These are phyloP conservation scores for Hypoxylon sp. DNA, from an alignment of 2,329 filamentous ascomycete genomes.

Conservation along the genomic window DNA sequence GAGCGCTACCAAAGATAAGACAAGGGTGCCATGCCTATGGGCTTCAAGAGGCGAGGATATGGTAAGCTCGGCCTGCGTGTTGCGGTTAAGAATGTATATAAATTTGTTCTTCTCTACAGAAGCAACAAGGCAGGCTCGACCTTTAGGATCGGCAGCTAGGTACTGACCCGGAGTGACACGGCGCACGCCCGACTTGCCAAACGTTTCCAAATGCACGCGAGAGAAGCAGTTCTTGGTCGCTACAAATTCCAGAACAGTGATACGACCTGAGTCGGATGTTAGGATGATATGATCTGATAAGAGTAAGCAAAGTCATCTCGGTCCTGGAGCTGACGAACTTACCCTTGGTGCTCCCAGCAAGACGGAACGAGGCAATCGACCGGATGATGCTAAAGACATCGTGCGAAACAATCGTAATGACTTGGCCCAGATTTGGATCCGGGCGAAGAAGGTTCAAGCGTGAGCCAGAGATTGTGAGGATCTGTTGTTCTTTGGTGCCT, in stretches of 20 bases:
- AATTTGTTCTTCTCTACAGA: slow-evolving; percentile 99
- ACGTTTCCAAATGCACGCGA: slow-evolving; percentile 94
- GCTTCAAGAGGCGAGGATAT: slow-evolving; percentile 99
- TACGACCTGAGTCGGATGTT: slow-evolving; percentile 93
- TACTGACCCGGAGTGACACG: slow-evolving; percentile 97
- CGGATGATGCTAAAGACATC: slow-evolving; percentile 97
- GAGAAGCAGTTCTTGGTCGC: slow-evolving; percentile 88
- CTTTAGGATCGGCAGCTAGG: slow-evolving; percentile 94
- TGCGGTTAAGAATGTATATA: slow-evolving; percentile 97
- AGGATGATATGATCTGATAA: slow-evolving; percentile 92
- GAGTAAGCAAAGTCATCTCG: slow-evolving; percentile 71
- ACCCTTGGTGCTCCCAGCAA: slow-evolving; percentile 97
- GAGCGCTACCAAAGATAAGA: slow-evolving; percentile 87
- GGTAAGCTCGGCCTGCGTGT: slow-evolving; percentile 92
- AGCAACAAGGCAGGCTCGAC: slow-evolving; percentile 92
- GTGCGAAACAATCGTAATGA: slow-evolving; percentile 88
- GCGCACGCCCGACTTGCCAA: slow-evolving; percentile 95
- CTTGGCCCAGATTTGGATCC: slow-evolving; percentile 86
- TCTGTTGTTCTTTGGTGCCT: slow-evolving; percentile 97
- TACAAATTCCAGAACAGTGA: slow-evolving; percentile 93
- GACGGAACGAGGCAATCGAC: slow-evolving; percentile 86
- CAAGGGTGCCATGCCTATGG: slow-evolving; percentile 90
- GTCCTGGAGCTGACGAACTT: slow-evolving; percentile 65
- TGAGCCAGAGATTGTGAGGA: slow-evolving; percentile 92
- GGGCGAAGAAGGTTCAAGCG: slow-evolving; percentile 89